A percentile compares a stretch with the other conserved stretches of the same genome.
Evolutionary conservation across 306 rosid species (phyloP).

Genomic region (barrel medic (Medicago truncatula)): DNA sequence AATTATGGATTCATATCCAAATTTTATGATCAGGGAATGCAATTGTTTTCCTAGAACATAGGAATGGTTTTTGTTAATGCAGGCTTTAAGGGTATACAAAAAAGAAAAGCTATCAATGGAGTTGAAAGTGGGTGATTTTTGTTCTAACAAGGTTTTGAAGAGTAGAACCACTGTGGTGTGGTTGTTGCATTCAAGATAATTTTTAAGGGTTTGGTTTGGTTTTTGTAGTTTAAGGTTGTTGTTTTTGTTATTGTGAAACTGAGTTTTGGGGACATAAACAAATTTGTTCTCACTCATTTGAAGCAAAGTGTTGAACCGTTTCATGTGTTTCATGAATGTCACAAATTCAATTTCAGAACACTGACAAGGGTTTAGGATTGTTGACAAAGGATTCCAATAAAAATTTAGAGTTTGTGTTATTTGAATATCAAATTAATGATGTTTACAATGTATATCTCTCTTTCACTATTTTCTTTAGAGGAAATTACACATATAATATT

Average conservation of each 20-base stretch:
- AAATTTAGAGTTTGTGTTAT: too few species aligned
- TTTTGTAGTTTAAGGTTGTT: constrained; percentile 56
- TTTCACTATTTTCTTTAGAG: too few species aligned
- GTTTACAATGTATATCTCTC: too few species aligned
- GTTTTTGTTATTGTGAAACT: constrained; percentile 22
- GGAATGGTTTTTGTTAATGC: constrained; percentile 41
- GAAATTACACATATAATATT: too few species aligned
- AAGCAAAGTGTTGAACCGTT: constrained; percentile 36
- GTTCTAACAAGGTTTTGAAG: constrained; percentile 53
- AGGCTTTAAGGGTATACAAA: constrained; percentile 58
- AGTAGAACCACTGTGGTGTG: constrained; percentile 44
- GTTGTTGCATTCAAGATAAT: constrained; percentile 48
- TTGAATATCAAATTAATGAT: too few species aligned
- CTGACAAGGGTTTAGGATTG: too few species aligned
- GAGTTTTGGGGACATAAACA: constrained; percentile 29
- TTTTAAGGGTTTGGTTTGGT: constrained; percentile 60
- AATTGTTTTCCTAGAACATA: constrained; percentile 49
- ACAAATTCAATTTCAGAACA: background rate
- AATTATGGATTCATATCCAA: constrained; percentile 49
- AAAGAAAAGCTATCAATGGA: constrained; percentile 57
- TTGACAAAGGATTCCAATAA: too few species aligned
- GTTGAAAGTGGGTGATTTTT: constrained; percentile 35
- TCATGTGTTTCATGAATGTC: constrained; percentile 45
- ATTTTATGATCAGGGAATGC: constrained; percentile 55
- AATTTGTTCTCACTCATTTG: constrained; percentile 13